These are phyloP conservation scores for Populus simonii DNA, from an alignment of 345 rosid genomes.

Conservation along the genomic window DNA sequence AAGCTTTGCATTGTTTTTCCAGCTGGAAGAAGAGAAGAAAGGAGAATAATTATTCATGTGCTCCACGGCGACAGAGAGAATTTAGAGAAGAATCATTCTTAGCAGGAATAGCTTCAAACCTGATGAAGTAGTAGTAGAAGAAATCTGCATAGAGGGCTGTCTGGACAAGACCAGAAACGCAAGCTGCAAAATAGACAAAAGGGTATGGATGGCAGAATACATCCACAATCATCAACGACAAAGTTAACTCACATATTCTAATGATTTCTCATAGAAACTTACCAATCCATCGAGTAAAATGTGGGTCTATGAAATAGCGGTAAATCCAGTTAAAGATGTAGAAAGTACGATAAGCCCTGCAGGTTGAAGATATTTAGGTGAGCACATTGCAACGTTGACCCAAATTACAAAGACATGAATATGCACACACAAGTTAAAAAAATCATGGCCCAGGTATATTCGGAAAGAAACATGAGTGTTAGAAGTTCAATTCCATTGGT, in stretches of 20 bases:
- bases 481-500: too few species aligned
- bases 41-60: background rate
- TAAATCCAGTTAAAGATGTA: conserved; percentile 90
- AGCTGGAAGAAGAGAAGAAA: conserved; percentile 41
- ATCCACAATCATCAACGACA: background rate
- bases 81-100: background rate
- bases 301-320: conserved; percentile 63
- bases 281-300: conserved; percentile 79
- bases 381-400: background rate
- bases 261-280: conserved; percentile 13
- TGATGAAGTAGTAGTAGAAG: conserved; percentile 87
- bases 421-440: background rate
- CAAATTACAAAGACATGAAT: background rate
- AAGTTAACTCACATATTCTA: background rate
- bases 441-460: background rate
- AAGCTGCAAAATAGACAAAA: conserved; percentile 48
- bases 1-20: conserved; percentile 89
- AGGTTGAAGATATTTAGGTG: conserved; percentile 4
- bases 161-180: conserved; percentile 76
- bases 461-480: too few species aligned
- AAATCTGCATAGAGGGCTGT: conserved; percentile 89
- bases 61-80: background rate
- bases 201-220: conserved; percentile 7
- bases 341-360: conserved; percentile 82
- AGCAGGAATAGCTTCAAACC: conserved; percentile 37